Percentiles rank a stretch among this genome's conserved stretches.
Conservation (phyloP, 805 yeast species). For the Candida yuanshanica region DNA sequence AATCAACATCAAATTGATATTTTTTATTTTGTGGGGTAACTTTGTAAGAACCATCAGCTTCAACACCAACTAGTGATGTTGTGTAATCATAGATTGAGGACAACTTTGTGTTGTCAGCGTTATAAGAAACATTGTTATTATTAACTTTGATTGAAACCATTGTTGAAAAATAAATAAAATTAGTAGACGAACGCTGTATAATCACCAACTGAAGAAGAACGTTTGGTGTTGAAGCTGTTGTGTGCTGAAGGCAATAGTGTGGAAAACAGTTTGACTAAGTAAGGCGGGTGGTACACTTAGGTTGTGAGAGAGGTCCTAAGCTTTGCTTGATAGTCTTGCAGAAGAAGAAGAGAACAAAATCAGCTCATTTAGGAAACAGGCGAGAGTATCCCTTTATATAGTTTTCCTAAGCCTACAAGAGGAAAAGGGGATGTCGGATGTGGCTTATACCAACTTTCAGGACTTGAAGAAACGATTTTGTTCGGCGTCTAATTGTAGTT, state of each 20-base stretch:
- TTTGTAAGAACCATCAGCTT: constrained; percentile 37
- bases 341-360: neutral
- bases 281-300: too few relatives aligned
- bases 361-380: too few relatives aligned
- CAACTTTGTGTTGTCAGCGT: constrained; percentile 39
- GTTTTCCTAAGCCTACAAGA: too few relatives aligned
- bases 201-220: constrained; percentile 22
- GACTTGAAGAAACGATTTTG: too few relatives aligned
- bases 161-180: too few relatives aligned
- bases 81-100: constrained; percentile 56
- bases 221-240: constrained; percentile 26
- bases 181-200: constrained; percentile 15
- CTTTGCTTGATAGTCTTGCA: neutral
- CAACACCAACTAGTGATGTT: constrained; percentile 63
- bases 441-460: too few relatives aligned
- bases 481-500: too few relatives aligned
- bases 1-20: constrained; percentile 81
- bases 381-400: too few relatives aligned
- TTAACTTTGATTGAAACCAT: constrained; percentile 40
- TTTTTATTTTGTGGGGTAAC: constrained; percentile 71
- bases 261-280: constrained; percentile 24
- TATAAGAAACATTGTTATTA: constrained; percentile 45
- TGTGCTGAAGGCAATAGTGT: constrained; percentile 22
- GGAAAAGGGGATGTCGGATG: too few relatives aligned
- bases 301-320: neutral